Evolutionary conservation across 2,329 filamentous ascomycete genomes (phyloP).

Genomic region (Aureobasidium sp.): DNA sequence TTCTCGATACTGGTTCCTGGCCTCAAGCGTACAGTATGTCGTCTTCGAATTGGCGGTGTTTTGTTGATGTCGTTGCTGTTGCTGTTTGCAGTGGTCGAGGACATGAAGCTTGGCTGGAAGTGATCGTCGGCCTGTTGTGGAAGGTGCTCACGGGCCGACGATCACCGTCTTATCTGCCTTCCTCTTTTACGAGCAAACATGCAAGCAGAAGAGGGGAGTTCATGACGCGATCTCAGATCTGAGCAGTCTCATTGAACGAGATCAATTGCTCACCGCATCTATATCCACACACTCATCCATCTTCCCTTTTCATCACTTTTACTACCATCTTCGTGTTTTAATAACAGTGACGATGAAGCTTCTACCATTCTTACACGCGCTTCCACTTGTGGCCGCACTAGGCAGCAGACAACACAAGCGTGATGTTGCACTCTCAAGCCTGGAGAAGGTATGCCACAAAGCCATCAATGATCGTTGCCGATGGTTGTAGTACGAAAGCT

Average conservation of each 20-base stretch:
- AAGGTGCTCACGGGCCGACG: not conserved
- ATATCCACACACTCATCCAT: not conserved
- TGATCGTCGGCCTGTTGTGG: not conserved
- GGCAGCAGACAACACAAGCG: conserved; percentile 15
- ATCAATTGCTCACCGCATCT: not conserved
- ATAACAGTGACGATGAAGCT: conserved; percentile 3
- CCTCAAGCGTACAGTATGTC: too few species aligned
- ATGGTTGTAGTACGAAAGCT: not conserved
- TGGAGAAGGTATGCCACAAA: not conserved
- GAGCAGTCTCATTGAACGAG: not conserved
- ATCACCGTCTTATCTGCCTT: conserved; percentile 1
- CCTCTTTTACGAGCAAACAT: not conserved
- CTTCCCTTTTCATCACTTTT: not conserved
- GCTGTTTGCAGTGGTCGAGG: not conserved
- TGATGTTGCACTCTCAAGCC: not conserved
- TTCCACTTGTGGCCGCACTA: conserved; percentile 3
- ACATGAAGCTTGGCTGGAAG: not conserved
- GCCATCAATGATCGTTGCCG: too few species aligned
- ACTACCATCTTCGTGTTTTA: not conserved
- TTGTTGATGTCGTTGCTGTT: not conserved
- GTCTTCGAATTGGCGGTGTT: too few species aligned
- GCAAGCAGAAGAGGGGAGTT: not conserved
- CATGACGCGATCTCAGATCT: not conserved
- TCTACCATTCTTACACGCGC: conserved; percentile 13
- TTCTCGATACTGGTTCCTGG: too few species aligned